Percentiles rank a stretch among this genome's conserved stretches.
Evolutionary conservation across 345 rosid genomes (phyloP).

Genomic region (Noccaea caerulescens): DNA sequence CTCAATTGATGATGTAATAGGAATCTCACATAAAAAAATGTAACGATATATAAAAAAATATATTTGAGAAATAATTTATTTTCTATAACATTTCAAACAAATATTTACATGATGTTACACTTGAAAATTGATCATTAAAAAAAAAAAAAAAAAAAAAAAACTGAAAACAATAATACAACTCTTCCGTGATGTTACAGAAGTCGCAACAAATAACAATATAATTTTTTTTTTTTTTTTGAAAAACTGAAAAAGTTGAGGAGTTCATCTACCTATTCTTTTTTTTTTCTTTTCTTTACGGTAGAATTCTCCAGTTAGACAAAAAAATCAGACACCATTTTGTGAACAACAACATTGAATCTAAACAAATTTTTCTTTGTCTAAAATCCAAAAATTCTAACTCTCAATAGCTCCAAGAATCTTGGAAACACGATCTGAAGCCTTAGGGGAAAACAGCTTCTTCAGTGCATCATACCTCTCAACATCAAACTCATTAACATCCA

Average conservation of each 20-base stretch:
- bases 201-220: slow-evolving; percentile 16
- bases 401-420: slow-evolving; percentile 37
- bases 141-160: not conserved
- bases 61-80: not conserved
- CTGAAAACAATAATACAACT: slow-evolving; percentile 20
- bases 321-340: slow-evolving; percentile 34
- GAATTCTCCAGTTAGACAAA: slow-evolving; percentile 27
- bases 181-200: slow-evolving; percentile 31
- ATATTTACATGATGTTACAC: slow-evolving; percentile 22
- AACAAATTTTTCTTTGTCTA: not conserved
- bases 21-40: too few relatives aligned
- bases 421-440: slow-evolving; percentile 33
- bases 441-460: slow-evolving; percentile 42
- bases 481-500: slow-evolving; percentile 56
- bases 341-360: slow-evolving; percentile 36
- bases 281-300: not conserved
- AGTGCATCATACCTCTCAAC: slow-evolving; percentile 63
- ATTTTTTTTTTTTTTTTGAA: not conserved
- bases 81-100: not conserved
- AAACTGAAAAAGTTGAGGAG: slow-evolving; percentile 29
- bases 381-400: slow-evolving; percentile 14
- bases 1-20: too few relatives aligned
- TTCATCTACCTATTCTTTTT: slow-evolving; percentile 5
- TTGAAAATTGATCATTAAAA: not conserved
- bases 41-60: too few relatives aligned